A percentile compares a stretch with the other conserved stretches of the same genome.
Conservation (phyloP, 2,329 filamentous ascomycete genomes). For the Nigrospora oryzae region DNA sequence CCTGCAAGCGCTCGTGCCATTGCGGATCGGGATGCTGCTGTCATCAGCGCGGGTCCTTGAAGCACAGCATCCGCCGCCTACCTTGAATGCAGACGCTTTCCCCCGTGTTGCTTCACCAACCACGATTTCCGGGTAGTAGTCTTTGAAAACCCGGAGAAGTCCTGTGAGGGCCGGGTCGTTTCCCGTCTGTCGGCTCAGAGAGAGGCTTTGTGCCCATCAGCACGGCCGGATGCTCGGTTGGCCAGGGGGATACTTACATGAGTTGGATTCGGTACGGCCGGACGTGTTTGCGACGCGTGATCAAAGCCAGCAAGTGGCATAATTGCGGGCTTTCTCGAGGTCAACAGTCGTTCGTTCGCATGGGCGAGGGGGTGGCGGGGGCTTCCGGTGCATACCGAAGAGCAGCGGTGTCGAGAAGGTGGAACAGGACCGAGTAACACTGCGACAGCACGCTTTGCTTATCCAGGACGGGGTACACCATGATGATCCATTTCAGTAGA, state of each 20-base stretch:
- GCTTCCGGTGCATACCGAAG: conserved; percentile 42
- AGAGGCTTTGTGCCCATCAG: conserved; percentile 34
- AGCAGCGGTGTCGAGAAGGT: conserved; percentile 71
- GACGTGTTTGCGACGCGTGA: conserved; percentile 76
- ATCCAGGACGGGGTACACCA: conserved; percentile 65
- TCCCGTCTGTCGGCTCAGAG: conserved; percentile 50
- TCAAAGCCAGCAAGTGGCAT: conserved; percentile 70
- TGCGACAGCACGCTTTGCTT: conserved; percentile 55
- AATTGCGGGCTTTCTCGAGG: conserved; percentile 40
- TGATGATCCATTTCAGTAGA: conserved; percentile 70
- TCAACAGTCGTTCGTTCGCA: conserved; percentile 13
- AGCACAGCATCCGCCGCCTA: conserved; percentile 14
- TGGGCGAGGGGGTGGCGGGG: conserved; percentile 1
- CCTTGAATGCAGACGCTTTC: conserved; percentile 54
- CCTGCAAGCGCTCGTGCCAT: conserved; percentile 62
- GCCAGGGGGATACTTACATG: conserved; percentile 38
- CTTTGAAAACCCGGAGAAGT: conserved; percentile 75
- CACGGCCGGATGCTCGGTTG: background rate
- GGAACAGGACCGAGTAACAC: conserved; percentile 70
- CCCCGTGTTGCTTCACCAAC: conserved; percentile 59
- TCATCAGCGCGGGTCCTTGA: conserved; percentile 16
- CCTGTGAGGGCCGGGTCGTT: conserved; percentile 69
- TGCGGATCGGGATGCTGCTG: conserved; percentile 62
- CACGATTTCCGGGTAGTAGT: conserved; percentile 85
- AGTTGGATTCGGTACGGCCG: conserved; percentile 75